Base-by-base conservation (phyloP, 2,329 filamentous ascomycete genomes). In the Xylariomycetidae sp. region DNA sequence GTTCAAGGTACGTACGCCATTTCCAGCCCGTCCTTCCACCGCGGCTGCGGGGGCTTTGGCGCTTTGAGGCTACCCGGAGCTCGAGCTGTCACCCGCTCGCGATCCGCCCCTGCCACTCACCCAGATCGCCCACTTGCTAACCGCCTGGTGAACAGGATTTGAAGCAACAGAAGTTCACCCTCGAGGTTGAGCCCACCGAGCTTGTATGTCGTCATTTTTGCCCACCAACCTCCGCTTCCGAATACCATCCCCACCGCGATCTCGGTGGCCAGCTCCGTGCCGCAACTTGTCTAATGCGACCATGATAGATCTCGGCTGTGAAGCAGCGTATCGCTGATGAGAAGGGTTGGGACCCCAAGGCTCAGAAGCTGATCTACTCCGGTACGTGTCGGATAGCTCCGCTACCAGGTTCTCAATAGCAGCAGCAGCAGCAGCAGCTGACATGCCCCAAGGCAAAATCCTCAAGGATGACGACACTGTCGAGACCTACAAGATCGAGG, bases 351-450 rank as follows among this genome's bases (percentile, higher is more conserved):
- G 89, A 95, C 41, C 77, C 84, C 31, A 79, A 87, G 56, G 74
- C 79, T 45, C 85, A 94, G 67, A 96, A 96, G 73, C 79, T 98
- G 56, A 98, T 98, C 65, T 96, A 96, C 65, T 95, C 92, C 38
- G 92, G 89, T 94, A 74, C 49, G 76, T 51, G 26, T 36, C 31
- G 26, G 13, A n/a, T n/a, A n/a, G n/a, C n/a, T n/a, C n/a, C n/a
- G n/a, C n/a, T n/a, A n/a, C n/a, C n/a, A n/a, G n/a, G n/a, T n/a
- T n/a, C n/a, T n/a, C n/a, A n/a, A n/a, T n/a, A n/a, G n/a, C n/a
- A n/a, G n/a, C n/a, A n/a, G n/a, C n/a, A n/a, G n/a, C n/a, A n/a
- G n/a, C 3, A 20, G 16, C 31, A 40, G 40, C 49, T 63, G 38
- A 63, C 39, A 26, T 19, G n/a, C 26, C 30, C 31, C 19, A 51